Evolutionary conservation across 2,329 filamentous ascomycete species (phyloP).

Genomic region (Tolypocladium inflatum): DNA sequence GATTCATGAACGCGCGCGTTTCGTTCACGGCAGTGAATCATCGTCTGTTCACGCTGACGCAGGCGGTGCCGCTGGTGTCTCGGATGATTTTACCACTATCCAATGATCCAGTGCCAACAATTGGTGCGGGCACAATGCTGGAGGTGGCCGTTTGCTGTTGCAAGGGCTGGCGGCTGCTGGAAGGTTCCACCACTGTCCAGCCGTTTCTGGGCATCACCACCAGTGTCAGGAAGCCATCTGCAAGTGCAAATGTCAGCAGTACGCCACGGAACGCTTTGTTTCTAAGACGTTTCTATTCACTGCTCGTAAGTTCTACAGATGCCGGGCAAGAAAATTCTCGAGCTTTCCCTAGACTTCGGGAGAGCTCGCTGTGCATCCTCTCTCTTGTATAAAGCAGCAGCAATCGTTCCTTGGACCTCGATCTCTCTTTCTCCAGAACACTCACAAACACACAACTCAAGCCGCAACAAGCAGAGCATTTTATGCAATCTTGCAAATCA

Average conservation of each 20-base stretch:
- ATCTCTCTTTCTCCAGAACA: slow-evolving; percentile 14
- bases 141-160: background rate
- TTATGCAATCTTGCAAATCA: slow-evolving; percentile 14
- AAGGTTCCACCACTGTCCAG: slow-evolving; percentile 16
- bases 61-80: background rate
- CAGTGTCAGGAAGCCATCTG: background rate
- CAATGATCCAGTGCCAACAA: background rate
- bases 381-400: slow-evolving; percentile 20
- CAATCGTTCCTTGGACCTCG: slow-evolving; percentile 4
- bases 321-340: slow-evolving; percentile 7
- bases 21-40: background rate
- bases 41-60: background rate
- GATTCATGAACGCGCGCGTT: background rate
- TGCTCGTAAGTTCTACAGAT: slow-evolving; percentile 12
- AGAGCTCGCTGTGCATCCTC: slow-evolving; percentile 4
- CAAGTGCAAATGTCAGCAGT: slow-evolving; percentile 4
- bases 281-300: background rate
- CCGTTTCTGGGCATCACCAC: slow-evolving; percentile 5
- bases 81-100: background rate
- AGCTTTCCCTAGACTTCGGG: slow-evolving; percentile 9
- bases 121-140: background rate
- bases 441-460: slow-evolving; percentile 8
- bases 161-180: slow-evolving; percentile 2
- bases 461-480: slow-evolving; percentile 10
- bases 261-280: background rate